Evolutionary conservation across 176 grass and related monocot genomes (phyloP).

Genomic region (Lolium perenne): DNA sequence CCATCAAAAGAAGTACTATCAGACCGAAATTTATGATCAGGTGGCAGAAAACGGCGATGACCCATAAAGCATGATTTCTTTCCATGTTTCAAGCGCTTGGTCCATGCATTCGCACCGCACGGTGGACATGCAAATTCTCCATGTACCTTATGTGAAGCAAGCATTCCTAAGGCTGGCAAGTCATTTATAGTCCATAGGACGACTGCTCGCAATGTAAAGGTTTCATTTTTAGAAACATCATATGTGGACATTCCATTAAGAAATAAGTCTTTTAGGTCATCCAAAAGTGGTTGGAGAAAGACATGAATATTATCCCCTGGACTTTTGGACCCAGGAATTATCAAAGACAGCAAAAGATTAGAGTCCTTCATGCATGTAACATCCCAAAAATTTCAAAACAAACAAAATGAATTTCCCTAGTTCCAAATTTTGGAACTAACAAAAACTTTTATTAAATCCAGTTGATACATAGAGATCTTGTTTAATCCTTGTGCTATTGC

Average conservation of each 20-base stretch:
- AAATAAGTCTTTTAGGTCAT: background rate
- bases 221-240: background rate
- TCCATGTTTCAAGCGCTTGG: background rate
- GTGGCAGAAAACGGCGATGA: background rate
- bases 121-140: background rate
- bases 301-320: too few relatives aligned
- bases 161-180: conserved; percentile 4
- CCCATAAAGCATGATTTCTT: conserved; percentile 3
- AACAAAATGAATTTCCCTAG: too few relatives aligned
- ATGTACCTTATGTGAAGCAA: background rate
- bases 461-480: too few relatives aligned
- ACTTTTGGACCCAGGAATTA: too few relatives aligned
- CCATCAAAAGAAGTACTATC: too few relatives aligned
- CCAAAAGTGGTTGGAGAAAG: background rate
- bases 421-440: too few relatives aligned
- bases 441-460: too few relatives aligned
- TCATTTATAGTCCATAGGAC: background rate
- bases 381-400: too few relatives aligned
- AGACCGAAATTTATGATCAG: too few relatives aligned
- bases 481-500: too few relatives aligned
- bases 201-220: background rate
- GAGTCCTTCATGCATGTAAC: too few relatives aligned
- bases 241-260: background rate
- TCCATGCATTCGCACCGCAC: background rate
- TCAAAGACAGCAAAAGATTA: too few relatives aligned